Evolutionary conservation across 2,329 filamentous ascomycete genomes (phyloP).

Genomic region (Exophiala lecanii-corni): DNA sequence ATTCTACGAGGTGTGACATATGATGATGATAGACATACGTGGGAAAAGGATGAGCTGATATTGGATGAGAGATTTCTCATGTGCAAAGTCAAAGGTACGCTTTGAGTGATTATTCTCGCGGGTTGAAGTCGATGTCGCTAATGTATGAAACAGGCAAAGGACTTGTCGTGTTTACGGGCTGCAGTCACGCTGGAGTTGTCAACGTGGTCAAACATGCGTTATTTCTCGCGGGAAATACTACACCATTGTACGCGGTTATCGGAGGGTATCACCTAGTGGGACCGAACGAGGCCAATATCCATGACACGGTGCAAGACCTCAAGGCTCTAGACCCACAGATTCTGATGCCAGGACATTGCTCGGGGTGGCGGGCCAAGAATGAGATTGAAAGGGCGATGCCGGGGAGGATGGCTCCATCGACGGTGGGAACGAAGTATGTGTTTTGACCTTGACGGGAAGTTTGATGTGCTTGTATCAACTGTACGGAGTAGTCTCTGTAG

Average conservation of each 20-base stretch:
- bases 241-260: conserved; percentile 47
- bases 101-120: too few species aligned
- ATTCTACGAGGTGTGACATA: conserved; percentile 44
- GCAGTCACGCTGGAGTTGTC: conserved; percentile 53
- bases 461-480: too few species aligned
- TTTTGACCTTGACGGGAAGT: conserved; percentile 27
- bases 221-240: conserved; percentile 33
- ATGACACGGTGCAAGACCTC: conserved; percentile 46
- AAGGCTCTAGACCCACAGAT: conserved; percentile 45
- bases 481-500: too few species aligned
- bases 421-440: conserved; percentile 44
- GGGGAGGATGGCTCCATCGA: conserved; percentile 47
- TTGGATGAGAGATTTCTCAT: conserved; percentile 51
- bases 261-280: conserved; percentile 53
- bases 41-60: conserved; percentile 49
- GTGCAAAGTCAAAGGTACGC: conserved; percentile 48
- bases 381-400: conserved; percentile 50
- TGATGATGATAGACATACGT: conserved; percentile 35
- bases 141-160: conserved; percentile 45
- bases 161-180: conserved; percentile 53
- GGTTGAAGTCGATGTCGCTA: too few species aligned
- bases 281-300: conserved; percentile 40
- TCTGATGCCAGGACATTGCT: conserved; percentile 52
- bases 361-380: conserved; percentile 53
- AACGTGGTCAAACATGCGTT: conserved; percentile 48